These are phyloP conservation scores for Drechslerella stenobrocha DNA, from an alignment of 2,329 filamentous ascomycete species.

Conservation along the genomic window DNA sequence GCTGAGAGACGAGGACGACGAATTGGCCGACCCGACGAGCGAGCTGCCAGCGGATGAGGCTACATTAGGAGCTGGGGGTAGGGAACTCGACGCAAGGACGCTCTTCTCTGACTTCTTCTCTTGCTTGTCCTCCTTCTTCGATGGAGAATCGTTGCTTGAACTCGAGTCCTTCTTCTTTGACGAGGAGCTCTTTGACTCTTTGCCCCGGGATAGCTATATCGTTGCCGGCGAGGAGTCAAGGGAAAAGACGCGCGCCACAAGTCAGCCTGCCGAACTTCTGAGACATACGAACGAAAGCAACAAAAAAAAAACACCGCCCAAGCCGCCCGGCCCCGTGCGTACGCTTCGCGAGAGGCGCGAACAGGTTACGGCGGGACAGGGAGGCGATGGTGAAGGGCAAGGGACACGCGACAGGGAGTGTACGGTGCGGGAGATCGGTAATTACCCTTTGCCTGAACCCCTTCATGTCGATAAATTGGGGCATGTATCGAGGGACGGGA, in stretches of 20 bases:
- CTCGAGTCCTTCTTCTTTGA: slow-evolving; percentile 69
- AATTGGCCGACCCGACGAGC: slow-evolving; percentile 35
- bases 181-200: slow-evolving; percentile 57
- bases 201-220: slow-evolving; percentile 47
- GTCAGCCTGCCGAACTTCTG: slow-evolving; percentile 45
- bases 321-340: not conserved
- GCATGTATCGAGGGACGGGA: slow-evolving; percentile 15
- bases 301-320: slow-evolving; percentile 7
- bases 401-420: slow-evolving; percentile 23
- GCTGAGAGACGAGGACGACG: slow-evolving; percentile 45
- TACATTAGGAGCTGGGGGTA: slow-evolving; percentile 43
- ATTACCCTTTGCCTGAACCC: slow-evolving; percentile 45
- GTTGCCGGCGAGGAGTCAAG: slow-evolving; percentile 7
- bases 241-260: slow-evolving; percentile 28
- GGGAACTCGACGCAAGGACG: slow-evolving; percentile 43
- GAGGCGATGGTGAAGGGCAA: slow-evolving; percentile 1
- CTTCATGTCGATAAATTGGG: slow-evolving; percentile 45
- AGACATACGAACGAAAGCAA: slow-evolving; percentile 29
- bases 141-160: slow-evolving; percentile 50
- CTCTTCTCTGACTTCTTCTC: slow-evolving; percentile 48
- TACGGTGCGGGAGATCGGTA: not conserved
- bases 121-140: slow-evolving; percentile 44
- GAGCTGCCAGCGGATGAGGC: slow-evolving; percentile 24
- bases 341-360: not conserved
- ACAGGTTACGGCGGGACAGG: not conserved